phyloP scores from a whole-genome alignment of 192 early-diverging fungal species.

The Coemansia sp. region DNA sequence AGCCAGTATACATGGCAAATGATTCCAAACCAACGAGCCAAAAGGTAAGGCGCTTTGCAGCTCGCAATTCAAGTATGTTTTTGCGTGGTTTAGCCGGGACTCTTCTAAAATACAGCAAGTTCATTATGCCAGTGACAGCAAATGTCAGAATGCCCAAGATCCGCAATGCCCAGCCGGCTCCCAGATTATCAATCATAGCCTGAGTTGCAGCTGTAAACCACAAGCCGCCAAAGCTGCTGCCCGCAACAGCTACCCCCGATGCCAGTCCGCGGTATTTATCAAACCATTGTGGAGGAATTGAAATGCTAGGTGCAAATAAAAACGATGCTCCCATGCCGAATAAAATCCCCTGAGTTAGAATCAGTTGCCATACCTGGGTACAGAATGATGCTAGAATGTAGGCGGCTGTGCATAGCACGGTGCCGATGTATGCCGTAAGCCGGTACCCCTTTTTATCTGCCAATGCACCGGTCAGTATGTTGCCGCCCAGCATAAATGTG shows the following conservation, averaged over 20 bases:
- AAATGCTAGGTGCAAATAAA: slow-evolving; percentile 56
- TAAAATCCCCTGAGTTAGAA: slow-evolving; percentile 64
- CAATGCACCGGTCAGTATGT: slow-evolving; percentile 35
- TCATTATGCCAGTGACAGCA: slow-evolving; percentile 30
- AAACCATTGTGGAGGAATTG: slow-evolving; percentile 65
- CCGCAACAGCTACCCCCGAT: slow-evolving; percentile 61
- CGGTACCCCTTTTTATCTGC: slow-evolving; percentile 42
- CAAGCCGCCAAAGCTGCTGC: slow-evolving; percentile 61
- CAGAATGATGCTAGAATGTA: slow-evolving; percentile 44
- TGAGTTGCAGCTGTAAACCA: slow-evolving; percentile 60
- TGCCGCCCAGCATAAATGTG: slow-evolving; percentile 24
- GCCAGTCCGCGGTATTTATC: slow-evolving; percentile 55
- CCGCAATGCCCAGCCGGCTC: slow-evolving; percentile 66
- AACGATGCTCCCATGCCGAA: slow-evolving; percentile 60
- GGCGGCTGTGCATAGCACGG: slow-evolving; percentile 29
- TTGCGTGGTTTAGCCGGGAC: slow-evolving; percentile 55
- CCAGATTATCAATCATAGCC: slow-evolving; percentile 59
- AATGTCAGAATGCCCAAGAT: slow-evolving; percentile 60
- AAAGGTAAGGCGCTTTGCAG: slow-evolving; percentile 27
- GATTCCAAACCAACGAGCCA: slow-evolving; percentile 35
- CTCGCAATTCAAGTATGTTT: slow-evolving; percentile 24
- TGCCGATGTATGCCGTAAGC: slow-evolving; percentile 28
- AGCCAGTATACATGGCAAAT: slow-evolving; percentile 40
- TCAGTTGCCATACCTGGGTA: slow-evolving; percentile 65
- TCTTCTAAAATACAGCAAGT: slow-evolving; percentile 30